Evolutionary conservation across 1,284 basidiomycete species (phyloP), one percentile per base, ranked within the genome.

Genomic region (Irpex sp.): DNA sequence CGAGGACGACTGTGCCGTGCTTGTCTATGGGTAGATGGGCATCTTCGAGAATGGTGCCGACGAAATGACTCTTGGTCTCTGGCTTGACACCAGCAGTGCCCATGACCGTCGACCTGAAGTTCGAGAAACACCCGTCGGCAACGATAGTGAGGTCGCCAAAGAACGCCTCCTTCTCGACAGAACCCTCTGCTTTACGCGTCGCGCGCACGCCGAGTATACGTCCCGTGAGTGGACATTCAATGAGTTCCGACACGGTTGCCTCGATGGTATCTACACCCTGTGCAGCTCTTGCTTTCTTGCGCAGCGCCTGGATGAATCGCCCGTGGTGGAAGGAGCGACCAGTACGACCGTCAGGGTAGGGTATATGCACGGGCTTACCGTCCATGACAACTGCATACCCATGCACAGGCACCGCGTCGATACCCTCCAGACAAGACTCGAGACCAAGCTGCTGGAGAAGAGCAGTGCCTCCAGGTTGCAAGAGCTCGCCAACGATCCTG

Each of bases 111-210:
- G 72, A 72, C 55, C 91, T 81, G 78, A 93, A 93, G 68, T 91
- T 92, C 51, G 94, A 96, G 74, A 95, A 94, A 74, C 94, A 98
- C 0, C 96, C 96, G 73, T 99, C 96, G 6, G 95, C 94, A 60
- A 98, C 78, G 71, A 99, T 80, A 53, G 94, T 94, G 53, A 99
- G 75, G 52, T 90, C 86, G 0, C 92, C 94, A 60, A 79, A 83
- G 65, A 87, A 85, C 0, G 76, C 67, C 65, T 85, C 79, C 70
- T 83, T 84, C 65, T 74, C 74, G 23, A 69, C 70, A 28, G 75
- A 72, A 19, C 69, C 74, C 63, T 78, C 70, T 60, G 67, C 68
- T 61, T 77, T 75, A 10, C 78, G 74, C 16, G 82, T 83, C 37
- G 83, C 86, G 39, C 75, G 76, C 37, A 91, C 84, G 12, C 91